Conservation (phyloP, 176 grass and related monocot genomes). For the Eleusine coracana region DNA sequence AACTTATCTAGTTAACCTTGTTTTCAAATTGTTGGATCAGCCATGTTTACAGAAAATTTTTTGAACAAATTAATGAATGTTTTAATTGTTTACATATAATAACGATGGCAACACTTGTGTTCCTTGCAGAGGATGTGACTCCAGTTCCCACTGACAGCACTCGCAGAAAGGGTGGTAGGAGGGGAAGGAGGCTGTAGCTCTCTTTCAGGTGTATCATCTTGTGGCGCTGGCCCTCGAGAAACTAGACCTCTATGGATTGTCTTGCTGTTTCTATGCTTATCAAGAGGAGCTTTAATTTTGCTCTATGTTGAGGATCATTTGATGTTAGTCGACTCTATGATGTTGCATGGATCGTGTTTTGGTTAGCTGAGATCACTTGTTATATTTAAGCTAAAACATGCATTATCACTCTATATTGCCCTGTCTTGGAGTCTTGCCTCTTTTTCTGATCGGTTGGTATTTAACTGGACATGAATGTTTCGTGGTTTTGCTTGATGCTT, state of each 20-base stretch:
- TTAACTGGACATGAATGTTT: not conserved
- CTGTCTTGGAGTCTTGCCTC: not conserved
- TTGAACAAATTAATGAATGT: too few species aligned
- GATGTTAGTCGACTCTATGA: conserved; percentile 10
- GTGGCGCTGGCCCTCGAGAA: conserved; percentile 19
- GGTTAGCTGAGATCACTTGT: conserved; percentile 11
- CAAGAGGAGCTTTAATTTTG: conserved; percentile 49
- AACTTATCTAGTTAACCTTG: not conserved
- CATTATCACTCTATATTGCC: not conserved
- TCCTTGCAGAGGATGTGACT: conserved; percentile 74
- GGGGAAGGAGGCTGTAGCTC: conserved; percentile 72
- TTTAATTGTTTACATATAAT: not conserved
- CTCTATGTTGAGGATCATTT: conserved; percentile 46
- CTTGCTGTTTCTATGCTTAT: conserved; percentile 12
- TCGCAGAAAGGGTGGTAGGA: conserved; percentile 86
- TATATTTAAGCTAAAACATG: conserved; percentile 26
- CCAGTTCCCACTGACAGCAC: conserved; percentile 82
- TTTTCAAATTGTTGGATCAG: not conserved
- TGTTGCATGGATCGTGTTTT: conserved; percentile 40
- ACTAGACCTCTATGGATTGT: conserved; percentile 14
- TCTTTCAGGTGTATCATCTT: not conserved
- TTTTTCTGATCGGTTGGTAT: not conserved
- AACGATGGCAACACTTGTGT: not conserved
- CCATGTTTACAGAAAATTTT: not conserved
- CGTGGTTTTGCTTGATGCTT: not conserved